Conservation (phyloP, 148 eudicot genomes). For the Chenopodium berlandieri region DNA sequence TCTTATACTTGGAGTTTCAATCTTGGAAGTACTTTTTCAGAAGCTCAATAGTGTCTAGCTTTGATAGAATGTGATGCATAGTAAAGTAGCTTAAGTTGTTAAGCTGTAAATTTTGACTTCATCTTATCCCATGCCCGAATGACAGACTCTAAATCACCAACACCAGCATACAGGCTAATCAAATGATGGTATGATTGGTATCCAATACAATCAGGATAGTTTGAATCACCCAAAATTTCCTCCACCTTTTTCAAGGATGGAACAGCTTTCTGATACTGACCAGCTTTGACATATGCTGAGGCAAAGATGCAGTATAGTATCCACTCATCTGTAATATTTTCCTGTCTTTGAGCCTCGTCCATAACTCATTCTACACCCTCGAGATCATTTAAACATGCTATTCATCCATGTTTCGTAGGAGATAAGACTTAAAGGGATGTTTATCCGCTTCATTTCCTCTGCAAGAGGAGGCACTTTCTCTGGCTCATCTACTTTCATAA, state of each 20-base stretch:
- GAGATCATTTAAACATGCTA: slow-evolving; percentile 46
- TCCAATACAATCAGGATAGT: slow-evolving; percentile 24
- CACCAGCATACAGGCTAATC: slow-evolving; percentile 51
- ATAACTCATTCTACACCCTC: slow-evolving; percentile 58
- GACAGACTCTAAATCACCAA: slow-evolving; percentile 41
- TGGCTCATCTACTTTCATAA: slow-evolving; percentile 52
- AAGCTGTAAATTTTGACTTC: slow-evolving; percentile 35
- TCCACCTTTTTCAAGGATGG: slow-evolving; percentile 31
- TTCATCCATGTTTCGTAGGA: slow-evolving; percentile 52
- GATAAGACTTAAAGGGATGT: slow-evolving; percentile 28
- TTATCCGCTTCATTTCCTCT: slow-evolving; percentile 63
- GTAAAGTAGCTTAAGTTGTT: slow-evolving; percentile 42
- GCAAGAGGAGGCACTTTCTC: slow-evolving; percentile 54
- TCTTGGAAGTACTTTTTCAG: slow-evolving; percentile 44
- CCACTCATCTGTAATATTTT: slow-evolving; percentile 39
- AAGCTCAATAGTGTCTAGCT: slow-evolving; percentile 44
- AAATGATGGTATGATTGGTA: slow-evolving; percentile 52
- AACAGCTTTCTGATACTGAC: too few species aligned
- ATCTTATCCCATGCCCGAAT: slow-evolving; percentile 53
- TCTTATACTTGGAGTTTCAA: slow-evolving; percentile 47
- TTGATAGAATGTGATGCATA: slow-evolving; percentile 55
- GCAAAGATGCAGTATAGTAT: slow-evolving; percentile 59
- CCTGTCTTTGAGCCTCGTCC: slow-evolving; percentile 45
- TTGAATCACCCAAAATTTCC: slow-evolving; percentile 25
- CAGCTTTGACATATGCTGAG: neutral